Conservation (phyloP, 2,329 filamentous ascomycete genomes). For the Geosmithia putterillii region DNA sequence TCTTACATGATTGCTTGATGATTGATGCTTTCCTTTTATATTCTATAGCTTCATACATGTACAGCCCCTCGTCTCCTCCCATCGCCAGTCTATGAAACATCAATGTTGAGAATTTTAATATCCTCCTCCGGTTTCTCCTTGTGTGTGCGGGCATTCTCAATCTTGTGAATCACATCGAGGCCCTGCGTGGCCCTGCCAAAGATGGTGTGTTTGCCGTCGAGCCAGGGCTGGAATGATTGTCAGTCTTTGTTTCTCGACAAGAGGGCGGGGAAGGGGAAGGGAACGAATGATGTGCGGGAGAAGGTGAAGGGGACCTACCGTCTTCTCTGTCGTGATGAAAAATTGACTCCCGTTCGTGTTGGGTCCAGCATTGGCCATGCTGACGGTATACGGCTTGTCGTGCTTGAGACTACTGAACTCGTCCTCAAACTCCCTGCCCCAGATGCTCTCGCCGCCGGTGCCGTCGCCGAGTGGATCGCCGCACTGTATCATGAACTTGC, state of each 20-base stretch:
- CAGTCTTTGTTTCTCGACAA: constrained; percentile 2
- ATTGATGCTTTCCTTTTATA: background rate
- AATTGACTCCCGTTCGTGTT: constrained; percentile 96
- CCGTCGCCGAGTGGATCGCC: constrained; percentile 91
- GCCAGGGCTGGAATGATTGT: constrained; percentile 51
- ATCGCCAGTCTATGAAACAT: constrained; percentile 28
- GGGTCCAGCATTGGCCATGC: constrained; percentile 95
- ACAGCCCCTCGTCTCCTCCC: background rate
- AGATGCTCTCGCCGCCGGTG: constrained; percentile 76
- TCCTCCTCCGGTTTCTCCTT: constrained; percentile 94
- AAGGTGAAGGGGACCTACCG: constrained; percentile 39
- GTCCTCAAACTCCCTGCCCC: constrained; percentile 90
- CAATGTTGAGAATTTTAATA: constrained; percentile 92
- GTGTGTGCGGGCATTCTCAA: constrained; percentile 79
- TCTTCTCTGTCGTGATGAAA: constrained; percentile 96
- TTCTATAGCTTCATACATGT: background rate
- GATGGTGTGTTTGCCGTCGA: constrained; percentile 92
- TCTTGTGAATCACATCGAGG: constrained; percentile 88
- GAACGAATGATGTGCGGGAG: background rate
- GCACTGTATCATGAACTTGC: constrained; percentile 98
- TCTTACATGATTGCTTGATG: background rate
- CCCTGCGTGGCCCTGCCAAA: constrained; percentile 87
- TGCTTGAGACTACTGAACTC: constrained; percentile 87
- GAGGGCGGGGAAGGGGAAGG: constrained; percentile 8
- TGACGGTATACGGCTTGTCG: constrained; percentile 91